These are phyloP conservation scores for Populus trichocarpa DNA, from an alignment of 441 rosid genomes.

Conservation along the genomic window DNA sequence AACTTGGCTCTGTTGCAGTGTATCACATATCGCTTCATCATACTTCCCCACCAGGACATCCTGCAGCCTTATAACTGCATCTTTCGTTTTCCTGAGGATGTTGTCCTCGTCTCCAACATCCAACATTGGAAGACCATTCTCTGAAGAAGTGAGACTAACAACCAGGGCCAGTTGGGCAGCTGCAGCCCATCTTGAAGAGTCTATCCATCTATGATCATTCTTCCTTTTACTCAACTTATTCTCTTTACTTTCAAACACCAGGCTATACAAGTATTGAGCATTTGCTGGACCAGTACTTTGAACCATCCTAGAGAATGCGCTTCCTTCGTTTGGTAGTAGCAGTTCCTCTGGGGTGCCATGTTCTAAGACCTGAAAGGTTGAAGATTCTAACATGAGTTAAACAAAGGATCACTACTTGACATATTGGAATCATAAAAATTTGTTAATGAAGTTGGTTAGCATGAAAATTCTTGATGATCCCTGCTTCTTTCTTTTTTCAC, in stretches of 20 bases:
- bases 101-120: background rate
- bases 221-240: constrained; percentile 19
- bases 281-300: constrained; percentile 92
- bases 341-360: constrained; percentile 66
- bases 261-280: constrained; percentile 74
- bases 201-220: constrained; percentile 34
- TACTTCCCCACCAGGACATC: background rate
- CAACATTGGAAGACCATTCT: background rate
- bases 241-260: constrained; percentile 52
- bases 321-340: constrained; percentile 56
- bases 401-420: background rate
- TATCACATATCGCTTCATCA: background rate
- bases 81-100: background rate
- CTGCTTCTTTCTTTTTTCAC: background rate
- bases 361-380: constrained; percentile 62
- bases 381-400: background rate
- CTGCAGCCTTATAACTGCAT: background rate
- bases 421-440: background rate
- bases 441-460: background rate
- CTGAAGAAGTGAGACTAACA: background rate
- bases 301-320: constrained; percentile 95
- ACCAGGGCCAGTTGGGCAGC: constrained; percentile 38
- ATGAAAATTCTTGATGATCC: background rate
- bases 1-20: too few species aligned
- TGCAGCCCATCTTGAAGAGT: constrained; percentile 43